These are phyloP conservation scores for Podaxis pistillaris DNA, from an alignment of 768 basidiomycete species.

Conservation along the genomic window DNA sequence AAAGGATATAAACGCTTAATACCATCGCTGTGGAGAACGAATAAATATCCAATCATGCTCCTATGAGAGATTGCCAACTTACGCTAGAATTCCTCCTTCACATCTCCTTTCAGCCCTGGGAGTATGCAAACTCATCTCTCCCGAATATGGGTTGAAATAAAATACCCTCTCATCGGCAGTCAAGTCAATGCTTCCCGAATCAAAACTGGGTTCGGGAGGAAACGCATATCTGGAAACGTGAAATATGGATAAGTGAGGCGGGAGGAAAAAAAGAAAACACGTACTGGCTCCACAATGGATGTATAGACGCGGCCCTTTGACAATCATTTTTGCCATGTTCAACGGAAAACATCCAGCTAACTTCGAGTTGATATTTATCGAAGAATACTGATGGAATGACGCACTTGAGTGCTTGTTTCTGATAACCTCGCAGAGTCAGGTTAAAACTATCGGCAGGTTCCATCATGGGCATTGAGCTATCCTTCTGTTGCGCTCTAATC, in stretches of 20 bases:
- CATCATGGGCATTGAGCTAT: constrained; percentile 74
- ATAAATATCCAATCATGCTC: constrained; percentile 6
- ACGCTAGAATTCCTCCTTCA: constrained; percentile 90
- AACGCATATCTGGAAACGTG: constrained; percentile 62
- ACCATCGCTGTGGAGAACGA: constrained; percentile 36
- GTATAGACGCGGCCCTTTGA: constrained; percentile 71
- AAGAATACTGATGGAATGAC: constrained; percentile 20
- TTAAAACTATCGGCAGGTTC: constrained; percentile 77
- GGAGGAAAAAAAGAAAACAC: constrained; percentile 22
- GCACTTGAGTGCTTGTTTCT: constrained; percentile 86
- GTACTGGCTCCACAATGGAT: constrained; percentile 94
- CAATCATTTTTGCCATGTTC: constrained; percentile 75
- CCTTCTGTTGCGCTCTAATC: constrained; percentile 79
- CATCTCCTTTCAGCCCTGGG: constrained; percentile 78
- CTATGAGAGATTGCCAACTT: constrained; percentile 26
- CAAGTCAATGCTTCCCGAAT: constrained; percentile 67
- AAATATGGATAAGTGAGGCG: constrained; percentile 13
- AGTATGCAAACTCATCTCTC: constrained; percentile 83
- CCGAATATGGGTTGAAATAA: constrained; percentile 90
- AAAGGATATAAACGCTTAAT: constrained; percentile 16
- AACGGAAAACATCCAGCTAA: constrained; percentile 88
- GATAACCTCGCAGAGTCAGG: constrained; percentile 78
- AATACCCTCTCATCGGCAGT: constrained; percentile 77
- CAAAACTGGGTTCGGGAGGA: constrained; percentile 51
- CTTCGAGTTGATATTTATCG: background rate